phyloP scores from a whole-genome alignment of 148 eudicot genomes.

The Fallopia convolvulus region DNA sequence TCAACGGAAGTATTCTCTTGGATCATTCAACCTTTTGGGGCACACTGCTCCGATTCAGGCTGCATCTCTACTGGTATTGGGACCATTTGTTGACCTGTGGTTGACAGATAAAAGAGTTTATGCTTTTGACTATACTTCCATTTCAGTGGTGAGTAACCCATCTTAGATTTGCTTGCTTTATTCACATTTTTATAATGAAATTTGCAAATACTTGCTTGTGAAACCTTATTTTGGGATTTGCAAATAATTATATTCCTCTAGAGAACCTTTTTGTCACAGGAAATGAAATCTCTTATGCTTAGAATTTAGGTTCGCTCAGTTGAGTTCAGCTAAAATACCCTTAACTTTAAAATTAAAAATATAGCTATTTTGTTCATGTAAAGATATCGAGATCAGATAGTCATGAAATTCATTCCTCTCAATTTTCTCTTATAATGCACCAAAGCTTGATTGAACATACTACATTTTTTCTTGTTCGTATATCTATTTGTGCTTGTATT shows the following conservation, averaged over 20 bases:
- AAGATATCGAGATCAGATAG: neutral
- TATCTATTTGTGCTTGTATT: neutral
- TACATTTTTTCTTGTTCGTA: no score
- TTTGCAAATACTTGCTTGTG: neutral
- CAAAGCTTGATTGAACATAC: no score
- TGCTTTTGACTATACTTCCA: constrained; percentile 24
- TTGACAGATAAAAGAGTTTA: constrained; percentile 29
- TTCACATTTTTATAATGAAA: neutral
- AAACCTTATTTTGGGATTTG: neutral
- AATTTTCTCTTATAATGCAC: neutral
- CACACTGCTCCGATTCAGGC: constrained; percentile 47
- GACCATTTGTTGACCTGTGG: constrained; percentile 39
- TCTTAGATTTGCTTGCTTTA: neutral
- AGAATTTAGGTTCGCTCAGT: neutral
- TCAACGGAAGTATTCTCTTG: constrained; percentile 36
- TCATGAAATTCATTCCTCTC: neutral
- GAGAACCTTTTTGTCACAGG: neutral
- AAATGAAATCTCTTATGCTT: neutral
- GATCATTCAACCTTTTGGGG: constrained; percentile 41
- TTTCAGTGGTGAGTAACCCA: constrained; percentile 27
- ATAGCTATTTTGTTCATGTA: no score
- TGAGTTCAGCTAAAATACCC: neutral
- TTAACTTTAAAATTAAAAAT: neutral
- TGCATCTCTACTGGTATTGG: constrained; percentile 34
- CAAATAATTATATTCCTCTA: neutral